Evolutionary conservation across 2,329 filamentous ascomycete genomes (phyloP), one percentile per base, ranked within the genome.

Genomic region (Phialophora tarda): DNA sequence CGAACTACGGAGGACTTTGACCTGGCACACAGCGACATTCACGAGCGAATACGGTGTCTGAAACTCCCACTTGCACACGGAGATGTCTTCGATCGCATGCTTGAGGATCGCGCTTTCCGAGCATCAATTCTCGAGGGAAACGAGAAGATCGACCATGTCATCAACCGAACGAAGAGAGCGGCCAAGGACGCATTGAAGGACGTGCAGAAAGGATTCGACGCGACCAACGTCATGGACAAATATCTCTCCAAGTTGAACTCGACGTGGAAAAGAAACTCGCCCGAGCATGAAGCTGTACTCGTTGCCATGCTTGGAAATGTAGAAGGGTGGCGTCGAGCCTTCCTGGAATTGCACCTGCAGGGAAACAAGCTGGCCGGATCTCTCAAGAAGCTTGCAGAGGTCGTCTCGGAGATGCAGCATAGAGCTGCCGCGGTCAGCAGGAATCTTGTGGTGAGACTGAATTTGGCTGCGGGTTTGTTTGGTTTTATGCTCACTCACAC

Each of bases 301-400:
- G 86, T 89, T 48, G 92, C 93, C 44, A 98, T 98, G 93, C 90
- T 91, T 74, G 91, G 92, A 38, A 98, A 98, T 73, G 89, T 93
- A 8, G 91, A 96, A 70, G 93, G 93, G 51, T 98, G 94, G 94
- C 87, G 89, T 65, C 88, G 89, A 64, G 92, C 92, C 6, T 89
- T 97, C 74, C 84, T 88, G 62, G 89, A 90, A 62, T 83, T 97
- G 66, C 89, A 92, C 75, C 85, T 85, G 24, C 92, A 90, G 74
- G 89, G 89, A 14, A 86, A 89, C 68, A 84, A 86, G 53, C 82
- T 97, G 28, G 90, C 89, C 34, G 84, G 87, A 6, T 82, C 89
- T 32, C 83, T 97, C 48, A 85, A 88, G 47, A 88, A 90, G 77
- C 85, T 97, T 23, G 88, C 88, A 69, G 88, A 86, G 60, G 91